Conservation (phyloP, 73 alveolate genomes). For the Urostyla sp. region DNA sequence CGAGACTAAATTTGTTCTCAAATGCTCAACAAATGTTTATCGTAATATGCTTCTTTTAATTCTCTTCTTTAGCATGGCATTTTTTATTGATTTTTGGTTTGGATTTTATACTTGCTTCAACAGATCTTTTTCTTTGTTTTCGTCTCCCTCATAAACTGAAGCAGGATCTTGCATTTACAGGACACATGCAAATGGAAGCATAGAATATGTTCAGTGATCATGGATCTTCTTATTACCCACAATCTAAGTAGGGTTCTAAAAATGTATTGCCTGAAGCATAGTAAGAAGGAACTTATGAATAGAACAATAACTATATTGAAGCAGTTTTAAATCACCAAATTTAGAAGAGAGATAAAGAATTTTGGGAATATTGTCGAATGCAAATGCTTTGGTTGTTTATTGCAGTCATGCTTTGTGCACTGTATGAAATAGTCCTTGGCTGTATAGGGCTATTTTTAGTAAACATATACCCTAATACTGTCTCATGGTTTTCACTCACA, state of each 20-base stretch:
- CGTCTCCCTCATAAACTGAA: constrained; percentile 4
- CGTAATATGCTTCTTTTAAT: not conserved
- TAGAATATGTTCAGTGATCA: not conserved
- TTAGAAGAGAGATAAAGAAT: constrained; percentile 15
- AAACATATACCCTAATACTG: not conserved
- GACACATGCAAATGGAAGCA: not conserved
- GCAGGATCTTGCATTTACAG: not conserved
- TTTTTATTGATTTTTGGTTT: not conserved
- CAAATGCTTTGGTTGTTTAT: not conserved
- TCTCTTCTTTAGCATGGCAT: not conserved
- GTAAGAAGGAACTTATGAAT: not conserved
- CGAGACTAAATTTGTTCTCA: constrained; percentile 3
- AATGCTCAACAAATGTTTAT: constrained; percentile 2
- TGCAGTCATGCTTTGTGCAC: not conserved
- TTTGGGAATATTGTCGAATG: constrained; percentile 36
- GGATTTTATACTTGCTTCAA: not conserved
- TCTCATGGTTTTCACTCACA: not conserved
- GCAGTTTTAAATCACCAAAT: not conserved
- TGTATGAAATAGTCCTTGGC: constrained; percentile 5
- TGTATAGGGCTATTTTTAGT: not conserved
- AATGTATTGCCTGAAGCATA: not conserved
- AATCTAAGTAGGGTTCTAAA: not conserved
- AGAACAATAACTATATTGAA: not conserved
- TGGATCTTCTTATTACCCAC: too few species aligned
- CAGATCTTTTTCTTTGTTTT: constrained; percentile 10